Percentiles rank a stretch among this genome's conserved stretches.
phyloP scores from a whole-genome alignment of 305 asterid genomes.

The Solanum chacoense region DNA sequence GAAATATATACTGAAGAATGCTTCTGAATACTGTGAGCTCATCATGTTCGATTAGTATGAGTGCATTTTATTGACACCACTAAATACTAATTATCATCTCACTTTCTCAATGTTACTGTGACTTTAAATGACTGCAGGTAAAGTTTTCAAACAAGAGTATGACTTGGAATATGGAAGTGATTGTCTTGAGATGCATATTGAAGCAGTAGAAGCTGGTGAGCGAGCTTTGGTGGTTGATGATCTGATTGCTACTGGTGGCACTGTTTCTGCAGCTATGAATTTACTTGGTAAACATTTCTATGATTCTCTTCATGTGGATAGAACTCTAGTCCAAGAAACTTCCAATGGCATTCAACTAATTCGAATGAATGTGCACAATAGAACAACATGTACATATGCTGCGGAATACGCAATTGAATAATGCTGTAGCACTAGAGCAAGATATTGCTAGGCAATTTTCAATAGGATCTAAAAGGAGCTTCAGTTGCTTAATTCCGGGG shows the following conservation, averaged over 20 bases:
- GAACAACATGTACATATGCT: neutral
- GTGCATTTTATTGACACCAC: neutral
- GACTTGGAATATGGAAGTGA: constrained; percentile 85
- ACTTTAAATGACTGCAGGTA: constrained; percentile 27
- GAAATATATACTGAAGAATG: neutral
- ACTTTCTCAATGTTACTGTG: neutral
- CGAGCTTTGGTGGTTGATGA: constrained; percentile 72
- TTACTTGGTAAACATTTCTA: constrained; percentile 40
- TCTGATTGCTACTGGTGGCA: constrained; percentile 84
- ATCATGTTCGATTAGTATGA: neutral
- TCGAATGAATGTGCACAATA: neutral
- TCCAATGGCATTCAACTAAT: neutral
- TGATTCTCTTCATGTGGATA: neutral
- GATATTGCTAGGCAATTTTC: neutral
- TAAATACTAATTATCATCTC: neutral
- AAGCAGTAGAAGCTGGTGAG: constrained; percentile 64
- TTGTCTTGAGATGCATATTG: constrained; percentile 81
- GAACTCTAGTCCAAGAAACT: neutral
- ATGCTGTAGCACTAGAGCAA: neutral
- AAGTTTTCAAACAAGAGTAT: constrained; percentile 65
- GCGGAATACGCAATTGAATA: neutral
- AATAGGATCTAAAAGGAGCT: neutral
- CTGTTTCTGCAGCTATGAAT: constrained; percentile 71
- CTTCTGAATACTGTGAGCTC: neutral
- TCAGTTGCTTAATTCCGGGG: neutral